A percentile compares a stretch with the other conserved stretches of the same genome.
Conservation (phyloP, 2,329 filamentous ascomycete genomes). For the Aspergillus viridinutans region DNA sequence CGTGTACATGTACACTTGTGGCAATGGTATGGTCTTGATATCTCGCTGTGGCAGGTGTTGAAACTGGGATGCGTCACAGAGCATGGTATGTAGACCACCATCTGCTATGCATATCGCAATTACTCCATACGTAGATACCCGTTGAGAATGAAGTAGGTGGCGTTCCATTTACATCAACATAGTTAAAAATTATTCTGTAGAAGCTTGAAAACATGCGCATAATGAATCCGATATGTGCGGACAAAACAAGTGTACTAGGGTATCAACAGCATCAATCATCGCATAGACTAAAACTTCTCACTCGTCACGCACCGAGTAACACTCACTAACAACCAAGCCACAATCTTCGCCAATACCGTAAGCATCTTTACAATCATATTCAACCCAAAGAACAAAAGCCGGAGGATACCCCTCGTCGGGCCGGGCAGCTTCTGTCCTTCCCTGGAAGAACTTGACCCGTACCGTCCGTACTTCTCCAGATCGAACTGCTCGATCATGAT, state of each 20-base stretch:
- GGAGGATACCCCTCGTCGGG: conserved; percentile 31
- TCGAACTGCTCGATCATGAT: conserved; percentile 42
- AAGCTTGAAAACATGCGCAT: neutral
- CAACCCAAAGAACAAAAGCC: conserved; percentile 36
- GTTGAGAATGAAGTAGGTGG: neutral
- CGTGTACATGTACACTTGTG: neutral
- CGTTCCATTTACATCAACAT: neutral
- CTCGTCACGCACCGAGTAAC: conserved; percentile 38
- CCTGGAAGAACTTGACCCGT: conserved; percentile 31
- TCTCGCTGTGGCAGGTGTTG: neutral
- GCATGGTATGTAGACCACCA: neutral
- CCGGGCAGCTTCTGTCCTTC: conserved; percentile 40
- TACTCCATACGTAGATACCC: too few species aligned
- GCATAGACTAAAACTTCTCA: conserved; percentile 33
- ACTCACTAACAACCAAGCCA: conserved; percentile 40
- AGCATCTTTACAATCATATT: conserved; percentile 35
- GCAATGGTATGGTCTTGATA: neutral
- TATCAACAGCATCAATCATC: neutral
- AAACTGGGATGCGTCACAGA: neutral
- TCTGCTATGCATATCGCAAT: neutral
- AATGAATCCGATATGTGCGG: neutral
- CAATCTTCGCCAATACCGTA: conserved; percentile 35
- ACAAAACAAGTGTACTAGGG: neutral
- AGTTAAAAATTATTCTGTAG: neutral
- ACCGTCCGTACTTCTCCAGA: conserved; percentile 42